phyloP scores from a whole-genome alignment of 148 eudicot genomes.

The Gaultheria prostrata region DNA sequence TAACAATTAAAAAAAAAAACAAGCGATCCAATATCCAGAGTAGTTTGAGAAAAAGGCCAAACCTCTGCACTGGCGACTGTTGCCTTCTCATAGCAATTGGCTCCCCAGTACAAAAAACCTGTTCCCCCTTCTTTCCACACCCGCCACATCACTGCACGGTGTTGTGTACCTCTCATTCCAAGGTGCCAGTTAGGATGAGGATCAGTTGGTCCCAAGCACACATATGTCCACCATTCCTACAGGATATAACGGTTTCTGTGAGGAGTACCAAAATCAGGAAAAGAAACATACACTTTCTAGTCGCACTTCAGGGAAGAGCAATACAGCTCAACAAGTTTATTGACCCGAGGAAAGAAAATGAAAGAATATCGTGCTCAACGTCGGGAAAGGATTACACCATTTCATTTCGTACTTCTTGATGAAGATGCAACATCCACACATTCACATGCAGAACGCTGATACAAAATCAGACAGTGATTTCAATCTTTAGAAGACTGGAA shows the following conservation, averaged over 20 bases:
- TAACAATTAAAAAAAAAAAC: background rate
- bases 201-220: slow-evolving; percentile 97
- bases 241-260: background rate
- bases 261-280: background rate
- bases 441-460: background rate
- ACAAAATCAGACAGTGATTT: background rate
- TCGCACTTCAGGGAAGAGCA: background rate
- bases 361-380: background rate
- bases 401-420: background rate
- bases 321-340: background rate
- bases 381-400: background rate
- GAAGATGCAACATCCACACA: background rate
- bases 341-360: background rate
- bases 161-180: slow-evolving; percentile 98
- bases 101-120: slow-evolving; percentile 98
- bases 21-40: background rate
- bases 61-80: slow-evolving; percentile 95
- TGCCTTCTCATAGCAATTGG: slow-evolving; percentile 97
- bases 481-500: background rate
- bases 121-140: slow-evolving; percentile 99
- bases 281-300: background rate
- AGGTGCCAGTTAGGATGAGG: slow-evolving; percentile 99
- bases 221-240: slow-evolving; percentile 99
- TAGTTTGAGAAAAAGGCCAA: background rate
- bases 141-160: slow-evolving; percentile 99